These are phyloP conservation scores for Fusarium sterilihyphosum DNA, from an alignment of 2,329 filamentous ascomycete species.

Conservation along the genomic window DNA sequence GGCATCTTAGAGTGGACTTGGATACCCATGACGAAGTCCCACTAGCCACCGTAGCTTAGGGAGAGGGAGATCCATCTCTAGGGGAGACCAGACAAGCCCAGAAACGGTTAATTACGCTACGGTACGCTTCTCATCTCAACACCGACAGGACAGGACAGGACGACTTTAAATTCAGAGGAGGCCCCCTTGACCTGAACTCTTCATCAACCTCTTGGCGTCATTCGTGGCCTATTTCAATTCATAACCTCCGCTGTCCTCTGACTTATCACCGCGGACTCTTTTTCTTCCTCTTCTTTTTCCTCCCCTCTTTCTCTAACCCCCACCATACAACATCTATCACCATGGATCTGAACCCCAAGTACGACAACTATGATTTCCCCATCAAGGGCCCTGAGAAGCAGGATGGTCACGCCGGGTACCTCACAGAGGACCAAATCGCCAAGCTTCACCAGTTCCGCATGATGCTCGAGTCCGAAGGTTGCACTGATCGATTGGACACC, in stretches of 20 bases:
- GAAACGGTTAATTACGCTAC: conserved; percentile 44
- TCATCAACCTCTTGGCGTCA: conserved; percentile 15
- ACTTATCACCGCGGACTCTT: conserved; percentile 7
- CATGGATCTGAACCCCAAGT: conserved; percentile 80
- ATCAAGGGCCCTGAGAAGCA: conserved; percentile 75
- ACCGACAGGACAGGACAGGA: conserved; percentile 23
- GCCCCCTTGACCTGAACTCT: conserved; percentile 32
- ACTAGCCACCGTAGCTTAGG: conserved; percentile 13
- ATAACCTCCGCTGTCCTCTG: conserved; percentile 3
- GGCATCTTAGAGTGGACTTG: conserved; percentile 25
- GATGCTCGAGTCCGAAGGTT: conserved; percentile 85
- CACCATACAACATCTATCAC: conserved; percentile 41
- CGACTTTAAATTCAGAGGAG: conserved; percentile 28
- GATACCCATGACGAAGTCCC: conserved; percentile 45
- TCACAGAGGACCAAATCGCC: conserved; percentile 87
- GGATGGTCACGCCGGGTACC: conserved; percentile 86
- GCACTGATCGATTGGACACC: conserved; percentile 87
- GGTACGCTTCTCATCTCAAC: conserved; percentile 26
- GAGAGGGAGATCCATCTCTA: conserved; percentile 39
- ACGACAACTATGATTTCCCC: conserved; percentile 96
- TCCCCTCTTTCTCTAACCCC: conserved; percentile 27
- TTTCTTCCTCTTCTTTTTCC: not conserved
- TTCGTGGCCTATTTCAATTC: conserved; percentile 3
- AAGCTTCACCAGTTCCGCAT: conserved; percentile 86
- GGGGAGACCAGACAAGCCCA: conserved; percentile 38